Conservation (phyloP, 768 basidiomycete species). For the Leucocoprinus sp. region DNA sequence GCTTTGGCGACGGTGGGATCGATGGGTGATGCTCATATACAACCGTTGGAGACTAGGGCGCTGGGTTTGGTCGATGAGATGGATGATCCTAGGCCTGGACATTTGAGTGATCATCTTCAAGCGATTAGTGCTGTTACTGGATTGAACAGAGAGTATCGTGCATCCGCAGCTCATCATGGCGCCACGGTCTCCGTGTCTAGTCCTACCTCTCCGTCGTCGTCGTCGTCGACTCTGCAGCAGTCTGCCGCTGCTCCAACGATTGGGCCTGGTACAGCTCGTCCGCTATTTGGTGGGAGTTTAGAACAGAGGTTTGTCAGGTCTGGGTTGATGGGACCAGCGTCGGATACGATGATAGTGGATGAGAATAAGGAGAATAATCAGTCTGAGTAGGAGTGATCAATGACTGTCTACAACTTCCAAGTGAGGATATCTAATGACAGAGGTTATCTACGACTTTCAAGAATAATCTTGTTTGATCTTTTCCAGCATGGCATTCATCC, state of each 20-base stretch:
- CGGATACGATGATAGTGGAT: slow-evolving; percentile 39
- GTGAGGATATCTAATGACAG: background rate
- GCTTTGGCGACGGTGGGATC: slow-evolving; percentile 30
- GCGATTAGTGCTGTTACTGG: slow-evolving; percentile 56
- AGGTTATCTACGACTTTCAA: background rate
- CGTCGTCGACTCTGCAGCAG: background rate
- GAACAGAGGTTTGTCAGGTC: slow-evolving; percentile 59
- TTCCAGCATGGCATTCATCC: slow-evolving; percentile 83
- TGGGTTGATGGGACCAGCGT: slow-evolving; percentile 25
- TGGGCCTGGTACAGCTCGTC: slow-evolving; percentile 23
- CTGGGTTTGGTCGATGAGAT: slow-evolving; percentile 80
- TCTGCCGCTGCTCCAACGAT: background rate
- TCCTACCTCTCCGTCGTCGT: background rate
- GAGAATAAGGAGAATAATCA: slow-evolving; percentile 46
- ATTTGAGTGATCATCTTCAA: slow-evolving; percentile 75
- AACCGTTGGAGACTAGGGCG: slow-evolving; percentile 36
- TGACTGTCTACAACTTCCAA: background rate
- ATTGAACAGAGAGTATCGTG: slow-evolving; percentile 17
- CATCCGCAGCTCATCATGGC: background rate
- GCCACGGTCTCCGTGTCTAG: background rate
- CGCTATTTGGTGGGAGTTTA: slow-evolving; percentile 44
- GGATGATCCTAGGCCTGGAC: slow-evolving; percentile 78
- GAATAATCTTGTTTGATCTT: slow-evolving; percentile 63
- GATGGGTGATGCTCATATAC: slow-evolving; percentile 22
- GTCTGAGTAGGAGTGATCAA: background rate